These are phyloP conservation scores for Arabidopsis thaliana DNA, from an alignment of 345 rosid species.

Conservation along the genomic window DNA sequence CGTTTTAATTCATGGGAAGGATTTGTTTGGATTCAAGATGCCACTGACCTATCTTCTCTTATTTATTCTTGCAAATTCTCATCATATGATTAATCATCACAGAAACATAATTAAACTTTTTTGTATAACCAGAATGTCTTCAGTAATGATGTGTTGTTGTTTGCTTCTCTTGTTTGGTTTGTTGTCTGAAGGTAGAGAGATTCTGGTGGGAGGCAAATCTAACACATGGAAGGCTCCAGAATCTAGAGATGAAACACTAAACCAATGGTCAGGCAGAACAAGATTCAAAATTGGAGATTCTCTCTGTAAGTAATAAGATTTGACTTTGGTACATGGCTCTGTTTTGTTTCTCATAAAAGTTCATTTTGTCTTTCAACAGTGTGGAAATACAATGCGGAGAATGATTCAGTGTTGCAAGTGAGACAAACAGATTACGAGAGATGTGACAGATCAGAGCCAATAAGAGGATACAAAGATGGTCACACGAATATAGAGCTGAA, in stretches of 20 bases:
- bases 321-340: slow-evolving; percentile 6
- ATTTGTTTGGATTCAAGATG: slow-evolving; percentile 1
- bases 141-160: slow-evolving; percentile 30
- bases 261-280: slow-evolving; percentile 42
- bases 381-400: slow-evolving; percentile 56
- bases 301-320: slow-evolving; percentile 36
- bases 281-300: slow-evolving; percentile 47
- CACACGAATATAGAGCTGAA: slow-evolving; percentile 57
- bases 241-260: slow-evolving; percentile 26
- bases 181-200: slow-evolving; percentile 42
- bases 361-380: slow-evolving; percentile 27
- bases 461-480: slow-evolving; percentile 68
- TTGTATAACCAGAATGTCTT: slow-evolving; percentile 30
- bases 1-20: slow-evolving; percentile 38
- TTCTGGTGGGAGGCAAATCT: slow-evolving; percentile 41
- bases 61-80: slow-evolving; percentile 18
- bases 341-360: not conserved
- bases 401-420: slow-evolving; percentile 65
- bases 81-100: not conserved
- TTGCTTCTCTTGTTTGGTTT: slow-evolving; percentile 29
- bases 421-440: slow-evolving; percentile 54
- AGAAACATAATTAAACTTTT: not conserved
- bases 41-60: not conserved
- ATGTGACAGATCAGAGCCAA: slow-evolving; percentile 64
- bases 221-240: slow-evolving; percentile 43